These are phyloP conservation scores for Odontarrhena argentea DNA, from an alignment of 345 rosid genomes.

Conservation along the genomic window DNA sequence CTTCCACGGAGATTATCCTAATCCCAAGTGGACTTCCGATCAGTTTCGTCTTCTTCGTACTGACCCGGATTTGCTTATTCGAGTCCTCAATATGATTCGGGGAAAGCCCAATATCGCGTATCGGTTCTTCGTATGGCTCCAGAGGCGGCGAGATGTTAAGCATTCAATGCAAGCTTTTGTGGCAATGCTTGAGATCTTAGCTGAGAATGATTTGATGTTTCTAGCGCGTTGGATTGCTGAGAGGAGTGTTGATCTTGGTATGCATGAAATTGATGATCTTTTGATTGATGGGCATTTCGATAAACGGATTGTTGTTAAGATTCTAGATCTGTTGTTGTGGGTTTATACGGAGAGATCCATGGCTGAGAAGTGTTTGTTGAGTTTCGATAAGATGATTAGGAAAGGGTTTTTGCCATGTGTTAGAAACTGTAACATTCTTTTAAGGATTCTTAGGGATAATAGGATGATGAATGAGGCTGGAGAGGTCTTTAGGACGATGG, in stretches of 20 bases:
- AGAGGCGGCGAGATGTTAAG: slow-evolving; percentile 51
- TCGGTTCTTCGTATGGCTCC: slow-evolving; percentile 61
- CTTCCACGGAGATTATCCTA: slow-evolving; percentile 43
- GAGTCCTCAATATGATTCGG: slow-evolving; percentile 51
- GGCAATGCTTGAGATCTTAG: slow-evolving; percentile 60
- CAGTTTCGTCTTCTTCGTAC: slow-evolving; percentile 47
- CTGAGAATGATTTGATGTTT: slow-evolving; percentile 48
- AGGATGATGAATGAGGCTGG: slow-evolving; percentile 38
- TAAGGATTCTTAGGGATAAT: slow-evolving; percentile 59
- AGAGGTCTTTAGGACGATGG: slow-evolving; percentile 57
- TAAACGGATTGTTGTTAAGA: slow-evolving; percentile 39
- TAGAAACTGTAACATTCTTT: slow-evolving; percentile 65
- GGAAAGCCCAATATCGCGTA: slow-evolving; percentile 58
- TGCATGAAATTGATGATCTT: slow-evolving; percentile 61
- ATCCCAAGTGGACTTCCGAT: slow-evolving; percentile 48
- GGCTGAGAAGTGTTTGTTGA: slow-evolving; percentile 53
- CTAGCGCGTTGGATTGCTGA: slow-evolving; percentile 62
- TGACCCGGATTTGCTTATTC: slow-evolving; percentile 55
- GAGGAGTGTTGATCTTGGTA: slow-evolving; percentile 43
- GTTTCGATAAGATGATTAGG: slow-evolving; percentile 61
- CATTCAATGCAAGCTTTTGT: slow-evolving; percentile 48
- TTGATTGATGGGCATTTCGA: slow-evolving; percentile 45
- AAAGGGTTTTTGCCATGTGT: slow-evolving; percentile 59
- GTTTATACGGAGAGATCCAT: slow-evolving; percentile 54
- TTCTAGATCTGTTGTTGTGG: slow-evolving; percentile 63